Conservation (phyloP, 148 eudicot genomes). For the Vaccinium darrowii region DNA sequence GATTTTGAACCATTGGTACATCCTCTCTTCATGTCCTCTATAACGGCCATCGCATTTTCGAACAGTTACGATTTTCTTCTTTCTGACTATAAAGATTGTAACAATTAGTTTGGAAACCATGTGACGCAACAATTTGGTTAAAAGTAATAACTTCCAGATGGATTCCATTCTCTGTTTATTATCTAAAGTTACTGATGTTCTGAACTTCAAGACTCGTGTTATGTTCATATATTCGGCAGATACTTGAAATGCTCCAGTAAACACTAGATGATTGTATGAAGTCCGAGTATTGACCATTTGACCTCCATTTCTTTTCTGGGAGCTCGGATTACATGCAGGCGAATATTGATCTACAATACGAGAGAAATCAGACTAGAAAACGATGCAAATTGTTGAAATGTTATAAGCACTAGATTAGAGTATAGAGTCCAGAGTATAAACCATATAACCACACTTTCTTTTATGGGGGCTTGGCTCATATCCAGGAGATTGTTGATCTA, state of each 20-base stretch:
- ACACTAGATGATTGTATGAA: neutral
- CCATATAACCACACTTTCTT: neutral
- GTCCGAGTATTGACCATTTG: neutral
- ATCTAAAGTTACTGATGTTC: neutral
- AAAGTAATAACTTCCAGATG: neutral
- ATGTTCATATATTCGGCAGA: neutral
- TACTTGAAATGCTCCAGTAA: neutral
- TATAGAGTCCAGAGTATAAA: neutral
- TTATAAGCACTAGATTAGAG: neutral
- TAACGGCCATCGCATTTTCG: neutral
- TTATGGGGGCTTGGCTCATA: neutral
- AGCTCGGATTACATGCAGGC: neutral
- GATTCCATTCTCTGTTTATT: neutral
- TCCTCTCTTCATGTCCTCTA: slow-evolving; percentile 11
- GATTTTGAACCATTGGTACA: slow-evolving; percentile 88
- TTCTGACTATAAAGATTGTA: neutral
- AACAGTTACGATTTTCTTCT: neutral
- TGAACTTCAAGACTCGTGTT: neutral
- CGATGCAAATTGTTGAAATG: neutral
- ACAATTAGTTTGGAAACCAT: neutral
- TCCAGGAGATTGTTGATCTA: slow-evolving; percentile 2
- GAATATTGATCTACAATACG: neutral
- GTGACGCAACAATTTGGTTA: neutral
- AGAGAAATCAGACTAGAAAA: neutral
- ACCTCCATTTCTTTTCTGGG: neutral